Evolutionary conservation across 2,329 filamentous ascomycete genomes (phyloP).

Genomic region (Trichoderma afroharzianum): DNA sequence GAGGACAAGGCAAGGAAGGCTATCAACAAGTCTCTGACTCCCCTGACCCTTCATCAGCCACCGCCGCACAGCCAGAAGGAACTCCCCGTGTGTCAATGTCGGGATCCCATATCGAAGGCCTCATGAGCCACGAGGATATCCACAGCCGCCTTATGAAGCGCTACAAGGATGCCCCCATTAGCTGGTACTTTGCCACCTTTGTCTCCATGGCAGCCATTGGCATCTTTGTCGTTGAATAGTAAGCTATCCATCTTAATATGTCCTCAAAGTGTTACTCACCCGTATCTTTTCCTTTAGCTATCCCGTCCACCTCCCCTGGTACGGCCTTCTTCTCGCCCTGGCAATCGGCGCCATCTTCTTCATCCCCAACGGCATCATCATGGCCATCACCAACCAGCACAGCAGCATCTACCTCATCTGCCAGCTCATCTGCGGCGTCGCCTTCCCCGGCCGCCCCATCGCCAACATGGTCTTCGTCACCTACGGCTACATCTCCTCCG

Average conservation of each 20-base stretch:
- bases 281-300: constrained; percentile 46
- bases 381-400: constrained; percentile 89
- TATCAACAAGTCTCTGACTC: constrained; percentile 49
- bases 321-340: constrained; percentile 75
- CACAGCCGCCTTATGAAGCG: constrained; percentile 79
- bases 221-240: constrained; percentile 83
- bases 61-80: neutral
- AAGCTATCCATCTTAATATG: constrained; percentile 34
- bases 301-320: constrained; percentile 81
- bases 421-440: constrained; percentile 75
- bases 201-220: constrained; percentile 72
- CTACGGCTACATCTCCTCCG: constrained; percentile 84
- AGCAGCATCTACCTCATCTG: constrained; percentile 83
- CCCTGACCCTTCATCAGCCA: constrained; percentile 21
- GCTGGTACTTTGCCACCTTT: constrained; percentile 77
- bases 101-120: constrained; percentile 44
- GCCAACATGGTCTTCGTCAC: constrained; percentile 94
- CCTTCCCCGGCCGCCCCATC: constrained; percentile 81
- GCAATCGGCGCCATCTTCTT: constrained; percentile 77
- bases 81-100: constrained; percentile 31
- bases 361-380: constrained; percentile 87
- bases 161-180: constrained; percentile 76
- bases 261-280: constrained; percentile 21
- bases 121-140: constrained; percentile 72
- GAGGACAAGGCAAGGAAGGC: constrained; percentile 42